These are phyloP conservation scores for Boletus coccyginus DNA, from an alignment of 768 basidiomycete genomes.

Conservation along the genomic window DNA sequence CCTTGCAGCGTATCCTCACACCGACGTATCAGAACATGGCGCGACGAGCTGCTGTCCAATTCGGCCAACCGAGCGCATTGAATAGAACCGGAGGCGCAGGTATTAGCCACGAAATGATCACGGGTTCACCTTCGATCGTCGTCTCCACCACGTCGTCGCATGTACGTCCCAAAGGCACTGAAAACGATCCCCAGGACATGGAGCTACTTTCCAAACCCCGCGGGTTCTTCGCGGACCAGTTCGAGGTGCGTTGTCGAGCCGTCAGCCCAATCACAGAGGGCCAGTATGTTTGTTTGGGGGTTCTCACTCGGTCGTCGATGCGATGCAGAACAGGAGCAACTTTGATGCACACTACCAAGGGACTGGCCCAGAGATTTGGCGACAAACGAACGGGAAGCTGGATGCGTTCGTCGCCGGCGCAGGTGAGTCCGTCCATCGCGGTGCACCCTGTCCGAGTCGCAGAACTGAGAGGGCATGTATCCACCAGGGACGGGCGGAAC, in stretches of 20 bases:
- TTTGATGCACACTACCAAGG: conserved; percentile 84
- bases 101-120: conserved; percentile 35
- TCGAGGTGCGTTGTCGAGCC: conserved; percentile 52
- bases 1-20: not conserved
- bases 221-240: conserved; percentile 96
- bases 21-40: conserved; percentile 73
- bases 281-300: no score
- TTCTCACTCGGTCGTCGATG: not conserved
- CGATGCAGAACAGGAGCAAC: conserved; percentile 84
- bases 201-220: conserved; percentile 55
- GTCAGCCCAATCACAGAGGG: not conserved
- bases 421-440: conserved; percentile 41
- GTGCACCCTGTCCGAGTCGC: not conserved
- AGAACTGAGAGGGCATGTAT: not conserved
- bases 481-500: conserved; percentile 96
- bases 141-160: conserved; percentile 51
- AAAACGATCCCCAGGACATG: conserved; percentile 36
- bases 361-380: conserved; percentile 95
- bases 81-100: conserved; percentile 12
- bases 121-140: conserved; percentile 48
- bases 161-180: conserved; percentile 33
- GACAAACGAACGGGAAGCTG: conserved; percentile 80
- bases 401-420: conserved; percentile 91
- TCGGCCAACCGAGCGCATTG: conserved; percentile 46
- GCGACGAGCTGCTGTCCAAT: conserved; percentile 69